Evolutionary conservation across 2,329 filamentous ascomycete species (phyloP), one percentile per base, ranked within the genome.

Genomic region (Fusarium annulatum): DNA sequence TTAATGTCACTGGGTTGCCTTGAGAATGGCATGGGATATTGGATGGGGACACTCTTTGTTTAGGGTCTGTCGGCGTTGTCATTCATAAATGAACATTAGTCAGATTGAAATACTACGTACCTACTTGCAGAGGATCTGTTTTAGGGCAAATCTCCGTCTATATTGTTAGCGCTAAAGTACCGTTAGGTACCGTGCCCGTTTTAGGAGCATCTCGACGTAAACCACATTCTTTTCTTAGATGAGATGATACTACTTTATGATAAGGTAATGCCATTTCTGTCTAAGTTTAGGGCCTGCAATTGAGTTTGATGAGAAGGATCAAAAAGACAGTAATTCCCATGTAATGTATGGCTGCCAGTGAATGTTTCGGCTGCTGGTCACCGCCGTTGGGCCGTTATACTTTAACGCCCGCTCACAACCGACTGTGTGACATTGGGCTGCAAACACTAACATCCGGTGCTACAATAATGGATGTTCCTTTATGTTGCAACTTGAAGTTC

Each of bases 111-210:
- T 23, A 34, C 48, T 7, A 34, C 2, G 0, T 2, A 0, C 1
- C 2, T 33, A 51, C 28, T 23, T 49, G 15, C 1, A 3, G 2
- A 2, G 3, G 5, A 33, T 51, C 48, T 0, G 10, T 0, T 0
- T 0, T 3, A 0, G 0, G 3, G 15, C 0, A 14, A 12, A 0
- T 2, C 12, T 2, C 0, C 3, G 10, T 0, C 2, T 0, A 3
- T 0, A 2, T 0, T 16, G 33, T 28, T 53, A 53, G 34, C 12
- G 9, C 3, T 0, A n/a, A 53, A 53, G 34, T 53, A 21, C 7
- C 2, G 5, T 9, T 2, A 26, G 34, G 33, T 53, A 26, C 28
- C 9, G 3, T 0, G 0, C 0, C 14, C 0, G 16, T 7, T 9
- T 7, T 10, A 23, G 23, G 1, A 49, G 5, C 12, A 33, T 11